Evolutionary conservation across 2,329 filamentous ascomycete species (phyloP), one percentile per base, ranked within the genome.

Genomic region (Aureobasidium sp.): DNA sequence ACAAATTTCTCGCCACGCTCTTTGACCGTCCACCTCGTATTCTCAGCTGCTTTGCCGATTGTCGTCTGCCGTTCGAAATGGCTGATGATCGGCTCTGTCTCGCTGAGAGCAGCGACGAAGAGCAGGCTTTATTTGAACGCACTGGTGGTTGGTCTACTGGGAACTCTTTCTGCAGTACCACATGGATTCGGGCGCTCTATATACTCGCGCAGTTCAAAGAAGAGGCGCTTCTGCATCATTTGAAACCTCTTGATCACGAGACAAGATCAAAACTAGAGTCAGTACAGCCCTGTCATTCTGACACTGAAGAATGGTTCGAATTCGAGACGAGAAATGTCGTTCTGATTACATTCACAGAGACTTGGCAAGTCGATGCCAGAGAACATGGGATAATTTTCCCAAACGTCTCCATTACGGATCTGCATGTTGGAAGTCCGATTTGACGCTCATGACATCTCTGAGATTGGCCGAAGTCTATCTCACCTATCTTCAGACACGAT

Each of bases 21-120:
- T 64, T 67, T 47, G 62, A 67, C 22, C 62, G 66, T 22, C 67
- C 67, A 17, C 67, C 66, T 3, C 55, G 67, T 0, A 63, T 68
- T 7, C 41, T 44, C 3, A 41, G 59, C 31, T 48, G 37, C 9
- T 64, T 61, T 31, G 61, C 63, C 41, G 52, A 66, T 59, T 41
- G 60, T 53, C 42, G 36, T 14, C 45, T 63, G 48, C 65, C 65
- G 1, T 53, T 65, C 6, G 65, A 66, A 20, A 31, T 65, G 15
- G 39, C 60, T 14, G 61, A 65, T 37, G 48, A 65, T n/a, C 37
- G 64, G 17, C 52, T 66, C 4, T 34, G 20, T n/a, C 14, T 27
- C 6, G 25, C 20, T 25, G 22, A 14, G 2, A 12, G 27, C 8
- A 27, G 34, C 7, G n/a, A 39, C 3, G 29, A 36, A 51, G 34